These are phyloP conservation scores for Penicillium steckii DNA, from an alignment of 495 filamentous ascomycete species.

Conservation along the genomic window DNA sequence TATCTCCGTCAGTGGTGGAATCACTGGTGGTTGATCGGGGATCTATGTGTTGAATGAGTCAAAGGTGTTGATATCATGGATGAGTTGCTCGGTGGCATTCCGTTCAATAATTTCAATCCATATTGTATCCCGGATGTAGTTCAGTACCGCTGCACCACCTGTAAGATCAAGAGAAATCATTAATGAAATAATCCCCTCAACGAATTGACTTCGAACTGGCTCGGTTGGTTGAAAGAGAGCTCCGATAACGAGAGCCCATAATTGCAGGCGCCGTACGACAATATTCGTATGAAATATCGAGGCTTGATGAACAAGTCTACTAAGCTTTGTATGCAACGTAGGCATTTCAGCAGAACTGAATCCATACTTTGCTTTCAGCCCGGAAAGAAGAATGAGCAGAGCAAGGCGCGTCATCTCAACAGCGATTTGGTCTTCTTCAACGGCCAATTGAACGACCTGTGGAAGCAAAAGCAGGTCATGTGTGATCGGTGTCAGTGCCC, in stretches of 20 bases:
- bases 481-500: neutral
- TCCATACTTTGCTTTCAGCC: neutral
- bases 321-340: slow-evolving; percentile 20
- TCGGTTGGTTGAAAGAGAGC: neutral
- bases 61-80: neutral
- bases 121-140: neutral
- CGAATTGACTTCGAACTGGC: neutral
- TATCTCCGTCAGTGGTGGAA: slow-evolving; percentile 47
- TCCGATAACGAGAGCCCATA: neutral
- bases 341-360: neutral
- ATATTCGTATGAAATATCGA: neutral
- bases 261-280: neutral
- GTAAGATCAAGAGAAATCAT: neutral
- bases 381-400: neutral
- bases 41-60: neutral
- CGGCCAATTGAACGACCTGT: neutral
- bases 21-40: slow-evolving; percentile 7
- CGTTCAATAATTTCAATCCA: neutral
- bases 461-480: neutral
- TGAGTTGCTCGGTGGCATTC: neutral
- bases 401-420: neutral
- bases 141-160: neutral
- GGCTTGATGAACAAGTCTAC: slow-evolving; percentile 9
- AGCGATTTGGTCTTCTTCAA: neutral
- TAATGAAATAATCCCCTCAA: neutral